Percentiles rank a stretch among this genome's conserved stretches.
These are phyloP conservation scores for Moringa oleifera DNA, from an alignment of 345 rosid species.

Conservation along the genomic window DNA sequence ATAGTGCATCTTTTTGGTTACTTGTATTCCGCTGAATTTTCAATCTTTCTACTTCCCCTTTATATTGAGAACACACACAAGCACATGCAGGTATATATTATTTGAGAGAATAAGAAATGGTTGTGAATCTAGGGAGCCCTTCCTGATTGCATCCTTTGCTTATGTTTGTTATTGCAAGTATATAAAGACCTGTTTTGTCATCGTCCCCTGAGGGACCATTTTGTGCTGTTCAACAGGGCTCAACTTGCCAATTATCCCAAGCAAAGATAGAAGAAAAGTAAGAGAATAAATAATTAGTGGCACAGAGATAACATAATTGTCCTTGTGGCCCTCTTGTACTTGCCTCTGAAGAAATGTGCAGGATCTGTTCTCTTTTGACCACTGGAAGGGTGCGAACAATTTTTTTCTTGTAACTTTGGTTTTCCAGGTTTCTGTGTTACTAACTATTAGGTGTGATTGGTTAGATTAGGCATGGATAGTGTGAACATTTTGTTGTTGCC, in stretches of 20 bases:
- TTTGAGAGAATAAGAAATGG: neutral
- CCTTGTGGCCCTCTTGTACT: constrained; percentile 7
- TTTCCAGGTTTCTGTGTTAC: neutral
- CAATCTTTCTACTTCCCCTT: neutral
- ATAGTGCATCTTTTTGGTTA: neutral
- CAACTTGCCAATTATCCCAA: constrained; percentile 8
- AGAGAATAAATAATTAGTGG: too few relatives aligned
- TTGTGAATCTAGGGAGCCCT: neutral
- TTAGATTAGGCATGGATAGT: neutral
- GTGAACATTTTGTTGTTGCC: neutral
- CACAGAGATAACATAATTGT: constrained; percentile 3
- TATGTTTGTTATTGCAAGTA: neutral
- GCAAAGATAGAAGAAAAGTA: constrained; percentile 3
- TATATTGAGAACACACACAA: neutral
- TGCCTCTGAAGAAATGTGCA: constrained; percentile 5
- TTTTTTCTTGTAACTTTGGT: neutral
- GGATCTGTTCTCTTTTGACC: neutral
- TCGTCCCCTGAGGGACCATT: constrained; percentile 21
- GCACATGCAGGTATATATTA: neutral
- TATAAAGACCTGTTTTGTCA: neutral
- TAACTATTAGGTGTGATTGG: neutral
- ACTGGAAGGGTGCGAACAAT: neutral
- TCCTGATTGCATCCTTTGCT: neutral
- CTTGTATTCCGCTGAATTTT: neutral
- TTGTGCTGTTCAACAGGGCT: constrained; percentile 13